Evolutionary conservation across 371 early-diverging fungal genomes (phyloP).

Genomic region (Rhizopus delemar): DNA sequence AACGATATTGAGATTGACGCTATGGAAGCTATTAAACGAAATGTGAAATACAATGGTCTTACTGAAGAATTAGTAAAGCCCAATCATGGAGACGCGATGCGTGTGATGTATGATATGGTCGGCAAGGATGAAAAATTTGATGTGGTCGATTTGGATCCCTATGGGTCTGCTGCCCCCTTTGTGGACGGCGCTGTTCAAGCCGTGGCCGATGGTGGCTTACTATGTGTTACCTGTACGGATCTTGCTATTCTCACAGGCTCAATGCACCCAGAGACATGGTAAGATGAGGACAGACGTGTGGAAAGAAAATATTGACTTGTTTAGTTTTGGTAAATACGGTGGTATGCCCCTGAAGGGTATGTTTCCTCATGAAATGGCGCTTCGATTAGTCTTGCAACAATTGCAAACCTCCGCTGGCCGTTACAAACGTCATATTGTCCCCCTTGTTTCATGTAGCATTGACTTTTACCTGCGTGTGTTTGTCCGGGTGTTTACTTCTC

Average conservation of each 20-base stretch:
- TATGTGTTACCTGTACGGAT: slow-evolving; percentile 99
- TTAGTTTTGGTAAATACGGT: slow-evolving; percentile 93
- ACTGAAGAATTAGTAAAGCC: slow-evolving; percentile 71
- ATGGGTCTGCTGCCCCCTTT: slow-evolving; percentile 97
- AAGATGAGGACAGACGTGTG: slow-evolving; percentile 16
- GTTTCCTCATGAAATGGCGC: slow-evolving; percentile 82
- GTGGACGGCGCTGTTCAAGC: slow-evolving; percentile 95
- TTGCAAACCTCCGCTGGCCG: slow-evolving; percentile 88
- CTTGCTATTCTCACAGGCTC: slow-evolving; percentile 94
- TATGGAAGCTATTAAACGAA: slow-evolving; percentile 87
- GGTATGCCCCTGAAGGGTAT: slow-evolving; percentile 84
- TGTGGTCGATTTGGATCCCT: slow-evolving; percentile 97
- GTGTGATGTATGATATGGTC: slow-evolving; percentile 82
- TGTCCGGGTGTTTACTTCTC: slow-evolving; percentile 88
- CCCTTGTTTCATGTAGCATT: slow-evolving; percentile 93
- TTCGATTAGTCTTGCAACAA: slow-evolving; percentile 90
- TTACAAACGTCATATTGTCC: slow-evolving; percentile 86
- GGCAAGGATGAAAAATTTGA: slow-evolving; percentile 66
- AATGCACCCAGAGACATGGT: slow-evolving; percentile 91
- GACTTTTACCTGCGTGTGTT: slow-evolving; percentile 99
- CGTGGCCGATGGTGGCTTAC: slow-evolving; percentile 90
- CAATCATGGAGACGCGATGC: slow-evolving; percentile 86
- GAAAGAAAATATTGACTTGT: background rate
- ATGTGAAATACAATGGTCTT: slow-evolving; percentile 85
- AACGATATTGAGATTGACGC: slow-evolving; percentile 96